Evolutionary conservation across 768 basidiomycete species (phyloP).

Genomic region (Hypholoma fasciculare): DNA sequence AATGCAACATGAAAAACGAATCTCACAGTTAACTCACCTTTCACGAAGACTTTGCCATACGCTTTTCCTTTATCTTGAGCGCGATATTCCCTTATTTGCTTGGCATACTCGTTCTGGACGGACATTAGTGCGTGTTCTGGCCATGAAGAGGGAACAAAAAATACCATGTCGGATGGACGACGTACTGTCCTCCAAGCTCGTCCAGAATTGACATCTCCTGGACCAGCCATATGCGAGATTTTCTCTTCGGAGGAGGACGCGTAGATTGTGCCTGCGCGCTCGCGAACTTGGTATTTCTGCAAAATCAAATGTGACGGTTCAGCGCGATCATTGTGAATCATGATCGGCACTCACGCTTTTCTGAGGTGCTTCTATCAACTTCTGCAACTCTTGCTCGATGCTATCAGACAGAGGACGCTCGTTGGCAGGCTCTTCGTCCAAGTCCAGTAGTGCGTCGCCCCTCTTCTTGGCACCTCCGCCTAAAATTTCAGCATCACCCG

Average conservation of each 20-base stretch:
- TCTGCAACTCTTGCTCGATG: conserved; percentile 73
- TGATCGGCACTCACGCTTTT: conserved; percentile 39
- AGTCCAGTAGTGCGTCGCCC: conserved; percentile 38
- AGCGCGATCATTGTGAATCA: neutral
- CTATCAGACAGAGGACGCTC: conserved; percentile 64
- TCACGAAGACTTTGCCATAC: conserved; percentile 93
- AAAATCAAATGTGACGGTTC: conserved; percentile 10
- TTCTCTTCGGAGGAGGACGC: conserved; percentile 80
- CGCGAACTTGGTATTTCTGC: conserved; percentile 81
- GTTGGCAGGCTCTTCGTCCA: conserved; percentile 33
- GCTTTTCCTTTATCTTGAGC: conserved; percentile 80
- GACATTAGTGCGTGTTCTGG: neutral
- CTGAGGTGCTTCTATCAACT: conserved; percentile 50
- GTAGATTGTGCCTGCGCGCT: conserved; percentile 76
- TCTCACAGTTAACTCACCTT: conserved; percentile 59
- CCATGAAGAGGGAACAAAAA: conserved; percentile 19
- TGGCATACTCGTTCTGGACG: conserved; percentile 86
- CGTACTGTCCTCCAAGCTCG: conserved; percentile 87
- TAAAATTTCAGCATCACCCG: conserved; percentile 64
- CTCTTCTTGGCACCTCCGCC: conserved; percentile 31
- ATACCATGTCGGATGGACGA: conserved; percentile 92
- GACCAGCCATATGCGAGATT: conserved; percentile 66
- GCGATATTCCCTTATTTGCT: conserved; percentile 82
- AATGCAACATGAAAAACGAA: neutral
- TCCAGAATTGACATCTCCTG: conserved; percentile 82